phyloP scores from a whole-genome alignment of 2,329 filamentous ascomycete genomes.

The Balansia obtecta region DNA sequence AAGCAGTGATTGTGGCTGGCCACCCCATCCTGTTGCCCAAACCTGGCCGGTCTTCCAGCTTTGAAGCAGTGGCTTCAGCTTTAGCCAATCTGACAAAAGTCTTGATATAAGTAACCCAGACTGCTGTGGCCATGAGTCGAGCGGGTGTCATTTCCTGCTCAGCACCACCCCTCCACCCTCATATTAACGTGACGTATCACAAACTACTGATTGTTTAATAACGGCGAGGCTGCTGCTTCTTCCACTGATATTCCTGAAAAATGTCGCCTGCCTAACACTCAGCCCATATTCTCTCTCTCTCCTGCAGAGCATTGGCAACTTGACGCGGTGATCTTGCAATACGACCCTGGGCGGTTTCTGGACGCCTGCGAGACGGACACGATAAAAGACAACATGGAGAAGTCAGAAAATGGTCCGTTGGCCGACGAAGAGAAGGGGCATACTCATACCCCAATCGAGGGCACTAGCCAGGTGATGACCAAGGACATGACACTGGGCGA shows the following conservation, averaged over 20 bases:
- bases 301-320: too few species aligned
- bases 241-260: not conserved
- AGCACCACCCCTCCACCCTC: not conserved
- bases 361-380: not conserved
- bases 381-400: not conserved
- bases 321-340: not conserved
- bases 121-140: not conserved
- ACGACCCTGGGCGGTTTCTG: not conserved
- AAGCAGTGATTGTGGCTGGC: not conserved
- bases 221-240: not conserved
- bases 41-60: not conserved
- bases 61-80: not conserved
- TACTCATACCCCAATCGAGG: conserved; percentile 2
- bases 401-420: not conserved
- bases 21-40: not conserved
- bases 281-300: not conserved
- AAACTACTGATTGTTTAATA: conserved; percentile 1
- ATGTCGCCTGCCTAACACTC: not conserved
- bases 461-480: conserved; percentile 9
- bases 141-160: not conserved
- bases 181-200: not conserved
- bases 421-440: conserved; percentile 3
- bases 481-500: conserved; percentile 7
- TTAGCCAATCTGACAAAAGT: not conserved
- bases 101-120: not conserved